phyloP scores from a whole-genome alignment of 2,329 filamentous ascomycete genomes.

The Botryotinia convoluta region DNA sequence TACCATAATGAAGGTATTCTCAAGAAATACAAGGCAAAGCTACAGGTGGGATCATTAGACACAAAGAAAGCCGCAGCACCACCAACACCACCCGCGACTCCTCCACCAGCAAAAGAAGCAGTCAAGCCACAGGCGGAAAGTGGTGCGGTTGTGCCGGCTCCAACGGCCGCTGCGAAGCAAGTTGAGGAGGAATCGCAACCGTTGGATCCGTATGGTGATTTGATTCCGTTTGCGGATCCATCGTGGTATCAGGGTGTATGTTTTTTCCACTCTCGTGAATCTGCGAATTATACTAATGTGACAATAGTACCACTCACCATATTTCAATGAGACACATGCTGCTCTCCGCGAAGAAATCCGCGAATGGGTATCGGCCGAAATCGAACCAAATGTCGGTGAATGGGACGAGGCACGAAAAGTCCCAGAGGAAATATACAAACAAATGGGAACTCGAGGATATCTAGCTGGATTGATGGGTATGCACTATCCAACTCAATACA shows the following conservation, averaged over 20 bases:
- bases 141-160: slow-evolving; percentile 49
- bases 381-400: slow-evolving; percentile 89
- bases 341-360: slow-evolving; percentile 88
- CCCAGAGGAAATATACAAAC: slow-evolving; percentile 85
- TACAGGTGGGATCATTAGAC: slow-evolving; percentile 80
- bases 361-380: slow-evolving; percentile 83
- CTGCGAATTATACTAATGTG: background rate
- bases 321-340: slow-evolving; percentile 92
- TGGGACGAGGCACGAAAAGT: slow-evolving; percentile 97
- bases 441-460: slow-evolving; percentile 91
- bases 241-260: slow-evolving; percentile 91
- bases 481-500: slow-evolving; percentile 75
- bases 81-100: slow-evolving; percentile 49
- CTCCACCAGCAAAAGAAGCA: slow-evolving; percentile 45
- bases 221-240: slow-evolving; percentile 90
- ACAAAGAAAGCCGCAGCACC: slow-evolving; percentile 67
- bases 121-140: slow-evolving; percentile 59
- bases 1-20: slow-evolving; percentile 39
- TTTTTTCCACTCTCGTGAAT: slow-evolving; percentile 30
- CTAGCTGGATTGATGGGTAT: slow-evolving; percentile 87
- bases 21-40: slow-evolving; percentile 78
- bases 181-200: slow-evolving; percentile 58
- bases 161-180: slow-evolving; percentile 39
- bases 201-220: slow-evolving; percentile 78
- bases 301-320: slow-evolving; percentile 86